Percentiles rank a stretch among this genome's conserved stretches.
phyloP scores from a whole-genome alignment of 228 moss, liverwort and hornwort species.

The Sphagnum magellanicum region DNA sequence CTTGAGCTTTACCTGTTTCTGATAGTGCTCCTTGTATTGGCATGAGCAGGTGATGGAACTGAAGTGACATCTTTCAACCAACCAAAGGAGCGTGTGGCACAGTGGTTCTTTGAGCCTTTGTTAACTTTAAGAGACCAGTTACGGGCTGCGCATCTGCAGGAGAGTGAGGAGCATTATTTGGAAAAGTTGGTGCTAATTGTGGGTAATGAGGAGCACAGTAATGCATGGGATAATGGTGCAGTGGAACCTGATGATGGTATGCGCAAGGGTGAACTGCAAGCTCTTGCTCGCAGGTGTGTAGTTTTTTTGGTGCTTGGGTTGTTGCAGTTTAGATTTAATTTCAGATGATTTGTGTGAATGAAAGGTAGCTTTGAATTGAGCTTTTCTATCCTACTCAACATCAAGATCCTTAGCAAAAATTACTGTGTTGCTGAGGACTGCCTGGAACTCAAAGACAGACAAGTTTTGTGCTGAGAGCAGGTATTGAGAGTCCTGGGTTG shows the following conservation, averaged over 20 bases:
- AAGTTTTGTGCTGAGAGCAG: too few species aligned
- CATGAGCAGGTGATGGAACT: constrained; percentile 49
- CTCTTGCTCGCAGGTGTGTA: constrained; percentile 66
- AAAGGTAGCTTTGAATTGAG: not conserved
- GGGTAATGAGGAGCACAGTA: constrained; percentile 42
- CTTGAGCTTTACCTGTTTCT: too few species aligned
- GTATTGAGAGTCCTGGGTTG: too few species aligned
- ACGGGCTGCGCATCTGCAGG: constrained; percentile 45
- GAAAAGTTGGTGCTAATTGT: constrained; percentile 52
- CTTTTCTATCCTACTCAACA: not conserved
- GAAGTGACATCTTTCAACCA: constrained; percentile 69
- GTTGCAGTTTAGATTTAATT: too few species aligned
- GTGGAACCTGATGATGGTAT: constrained; percentile 70
- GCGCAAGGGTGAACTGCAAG: constrained; percentile 77
- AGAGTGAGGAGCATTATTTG: constrained; percentile 60
- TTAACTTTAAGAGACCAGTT: constrained; percentile 68
- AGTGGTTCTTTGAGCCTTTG: constrained; percentile 83
- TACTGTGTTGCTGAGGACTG: too few species aligned
- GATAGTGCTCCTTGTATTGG: too few species aligned
- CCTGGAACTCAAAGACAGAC: too few species aligned
- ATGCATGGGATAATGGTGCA: constrained; percentile 68
- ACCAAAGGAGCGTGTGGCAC: constrained; percentile 60
- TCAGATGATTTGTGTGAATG: too few species aligned
- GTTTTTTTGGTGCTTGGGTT: too few species aligned
- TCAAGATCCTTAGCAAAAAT: too few species aligned